Conservation (phyloP, 495 filamentous ascomycete species). For the Platismatia glauca region DNA sequence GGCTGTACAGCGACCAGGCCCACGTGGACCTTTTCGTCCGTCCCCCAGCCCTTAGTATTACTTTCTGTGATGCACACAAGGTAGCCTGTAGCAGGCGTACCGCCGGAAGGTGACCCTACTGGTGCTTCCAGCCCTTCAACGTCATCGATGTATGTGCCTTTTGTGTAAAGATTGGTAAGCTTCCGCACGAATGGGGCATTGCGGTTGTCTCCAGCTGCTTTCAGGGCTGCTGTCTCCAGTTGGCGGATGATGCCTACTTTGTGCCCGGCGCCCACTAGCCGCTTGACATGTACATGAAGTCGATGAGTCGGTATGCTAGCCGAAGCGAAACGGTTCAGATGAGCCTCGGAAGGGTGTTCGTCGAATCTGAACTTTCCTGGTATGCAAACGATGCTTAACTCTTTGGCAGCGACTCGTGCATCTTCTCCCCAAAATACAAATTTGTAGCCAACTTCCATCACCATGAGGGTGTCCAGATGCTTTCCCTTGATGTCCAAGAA, state of each 20-base stretch:
- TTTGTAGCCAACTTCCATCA: constrained; percentile 96
- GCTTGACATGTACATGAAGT: constrained; percentile 88
- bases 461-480: constrained; percentile 78
- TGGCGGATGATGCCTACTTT: constrained; percentile 96
- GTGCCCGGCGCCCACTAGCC: constrained; percentile 81
- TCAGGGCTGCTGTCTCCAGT: constrained; percentile 95
- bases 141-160: constrained; percentile 97
- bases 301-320: constrained; percentile 92
- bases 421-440: constrained; percentile 98
- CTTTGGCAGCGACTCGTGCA: constrained; percentile 80
- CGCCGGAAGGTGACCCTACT: constrained; percentile 36
- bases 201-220: constrained; percentile 90
- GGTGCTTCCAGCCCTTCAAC: constrained; percentile 64
- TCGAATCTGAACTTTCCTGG: constrained; percentile 92
- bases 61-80: constrained; percentile 88
- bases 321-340: constrained; percentile 85
- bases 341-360: constrained; percentile 87
- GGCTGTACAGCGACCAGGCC: constrained; percentile 94
- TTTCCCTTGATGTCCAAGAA: constrained; percentile 88
- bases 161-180: constrained; percentile 94
- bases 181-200: constrained; percentile 88
- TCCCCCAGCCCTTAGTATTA: constrained; percentile 73
- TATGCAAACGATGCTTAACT: constrained; percentile 91
- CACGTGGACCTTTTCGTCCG: constrained; percentile 87
- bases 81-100: constrained; percentile 72